Base-by-base conservation (phyloP, 2,329 filamentous ascomycete genomes). In the Calonectria leucothoes region DNA sequence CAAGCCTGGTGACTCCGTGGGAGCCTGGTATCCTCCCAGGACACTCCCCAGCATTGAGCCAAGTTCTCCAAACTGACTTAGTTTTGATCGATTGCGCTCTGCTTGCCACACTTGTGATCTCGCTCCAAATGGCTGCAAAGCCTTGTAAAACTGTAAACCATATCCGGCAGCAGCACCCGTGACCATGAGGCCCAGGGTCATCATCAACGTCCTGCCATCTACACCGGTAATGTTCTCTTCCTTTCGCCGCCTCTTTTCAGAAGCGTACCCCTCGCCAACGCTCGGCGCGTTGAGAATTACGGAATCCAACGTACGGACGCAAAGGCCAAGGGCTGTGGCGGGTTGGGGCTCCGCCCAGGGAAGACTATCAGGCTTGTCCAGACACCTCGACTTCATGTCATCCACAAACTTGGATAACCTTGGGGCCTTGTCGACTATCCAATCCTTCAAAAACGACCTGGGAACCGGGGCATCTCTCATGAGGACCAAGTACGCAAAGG, bases 401-500 rank as follows among this genome's bases (percentile, higher is more conserved):
- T 83, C 79, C 12, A 85, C 80, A 63, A 85, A 85, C 15, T 55
- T 77, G 2, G 78, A 80, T 14, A 86, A 59, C 23, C 77, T 77
- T 1, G 83, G 82, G 0, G 80, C 74, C 64, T 84, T 80, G 11
- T 81, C 72, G 29, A 76, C 69, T 2, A 89, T 80, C 80, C 86
- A 88, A 66, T 87, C 85, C 66, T 85, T 83, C 15, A 86, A 68
- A 65, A 86, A 86, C 14, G 82, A 78, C 55, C 84, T 84, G 4
- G 88, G 88, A 4, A 89, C 87, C 15, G 84, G 80, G 10, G 85
- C 83, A 67, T 87, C 85, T 27, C 93, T 86, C 87, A 97, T 94
- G 64, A 98, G 85, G 2, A 91, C 89, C 42, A 98, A 86, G 82
- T 97, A 98, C 14, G 93, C 97, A 79, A 95, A 91, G 0, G 92